These are phyloP conservation scores for Rhododendron ferrugineum DNA, from an alignment of 148 eudicot species.

Conservation along the genomic window DNA sequence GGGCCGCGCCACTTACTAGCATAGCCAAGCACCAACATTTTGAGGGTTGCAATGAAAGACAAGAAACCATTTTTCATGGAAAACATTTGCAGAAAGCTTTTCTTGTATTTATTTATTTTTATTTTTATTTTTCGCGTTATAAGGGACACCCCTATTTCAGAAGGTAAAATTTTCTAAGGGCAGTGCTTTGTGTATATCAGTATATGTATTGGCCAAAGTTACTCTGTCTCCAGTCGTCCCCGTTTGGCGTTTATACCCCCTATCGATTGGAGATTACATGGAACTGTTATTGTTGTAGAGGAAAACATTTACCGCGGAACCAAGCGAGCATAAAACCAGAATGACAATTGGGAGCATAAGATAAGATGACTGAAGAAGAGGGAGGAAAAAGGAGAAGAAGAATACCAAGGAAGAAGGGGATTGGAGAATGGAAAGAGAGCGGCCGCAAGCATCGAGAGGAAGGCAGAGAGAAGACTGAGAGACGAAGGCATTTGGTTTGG, in stretches of 20 bases:
- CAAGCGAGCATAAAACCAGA: neutral
- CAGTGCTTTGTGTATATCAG: no score
- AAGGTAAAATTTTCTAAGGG: no score
- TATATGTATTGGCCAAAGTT: no score
- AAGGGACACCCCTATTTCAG: neutral
- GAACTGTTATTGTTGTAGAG: neutral
- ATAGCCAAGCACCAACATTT: neutral
- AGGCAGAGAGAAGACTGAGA: slow-evolving; percentile 62
- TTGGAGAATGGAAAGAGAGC: slow-evolving; percentile 66
- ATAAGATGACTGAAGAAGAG: neutral
- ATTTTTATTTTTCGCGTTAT: no score
- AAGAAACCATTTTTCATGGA: neutral
- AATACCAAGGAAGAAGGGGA: slow-evolving; percentile 81
- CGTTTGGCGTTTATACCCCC: no score
- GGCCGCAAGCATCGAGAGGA: slow-evolving; percentile 75
- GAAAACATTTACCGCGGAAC: neutral
- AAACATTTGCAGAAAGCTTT: neutral
- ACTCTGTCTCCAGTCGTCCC: no score
- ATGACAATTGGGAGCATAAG: neutral
- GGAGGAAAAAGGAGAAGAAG: neutral
- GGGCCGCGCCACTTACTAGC: neutral
- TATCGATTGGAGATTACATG: no score
- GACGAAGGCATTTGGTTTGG: slow-evolving; percentile 71
- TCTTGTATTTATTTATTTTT: neutral
- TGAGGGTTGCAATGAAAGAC: neutral